A percentile compares a stretch with the other conserved stretches of the same genome.
phyloP scores from a whole-genome alignment of 164 flowering plant genomes.

The Pachysandra terminalis region DNA sequence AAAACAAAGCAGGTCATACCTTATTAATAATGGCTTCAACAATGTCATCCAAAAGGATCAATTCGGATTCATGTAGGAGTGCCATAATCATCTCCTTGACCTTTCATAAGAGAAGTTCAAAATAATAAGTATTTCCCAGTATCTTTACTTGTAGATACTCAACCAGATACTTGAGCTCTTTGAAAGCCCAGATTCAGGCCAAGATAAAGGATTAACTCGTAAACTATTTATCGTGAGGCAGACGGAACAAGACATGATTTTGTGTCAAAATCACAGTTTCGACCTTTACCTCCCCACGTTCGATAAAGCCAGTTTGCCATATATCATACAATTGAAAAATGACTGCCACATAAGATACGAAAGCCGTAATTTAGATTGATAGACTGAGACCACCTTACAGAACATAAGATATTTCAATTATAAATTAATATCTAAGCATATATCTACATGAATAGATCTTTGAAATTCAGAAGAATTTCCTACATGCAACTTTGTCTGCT shows the following conservation, averaged over 20 bases:
- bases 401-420: not conserved
- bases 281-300: slow-evolving; percentile 34
- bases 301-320: slow-evolving; percentile 38
- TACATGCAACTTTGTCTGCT: slow-evolving; percentile 27
- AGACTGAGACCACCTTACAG: not conserved
- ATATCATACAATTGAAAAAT: slow-evolving; percentile 30
- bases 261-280: not conserved
- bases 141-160: not conserved
- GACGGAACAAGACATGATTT: too few species aligned
- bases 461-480: slow-evolving; percentile 1
- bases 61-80: slow-evolving; percentile 27
- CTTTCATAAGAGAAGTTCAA: slow-evolving; percentile 11
- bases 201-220: too few species aligned
- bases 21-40: slow-evolving; percentile 31
- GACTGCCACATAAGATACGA: slow-evolving; percentile 25
- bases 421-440: too few species aligned
- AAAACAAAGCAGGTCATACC: slow-evolving; percentile 16
- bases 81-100: slow-evolving; percentile 39
- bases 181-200: too few species aligned
- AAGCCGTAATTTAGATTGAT: not conserved
- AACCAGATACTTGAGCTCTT: too few species aligned
- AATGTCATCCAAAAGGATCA: slow-evolving; percentile 29
- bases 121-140: not conserved
- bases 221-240: too few species aligned
- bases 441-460: not conserved